These are phyloP conservation scores for Hypholoma sublateritium DNA, from an alignment of 768 basidiomycete genomes.

Conservation along the genomic window DNA sequence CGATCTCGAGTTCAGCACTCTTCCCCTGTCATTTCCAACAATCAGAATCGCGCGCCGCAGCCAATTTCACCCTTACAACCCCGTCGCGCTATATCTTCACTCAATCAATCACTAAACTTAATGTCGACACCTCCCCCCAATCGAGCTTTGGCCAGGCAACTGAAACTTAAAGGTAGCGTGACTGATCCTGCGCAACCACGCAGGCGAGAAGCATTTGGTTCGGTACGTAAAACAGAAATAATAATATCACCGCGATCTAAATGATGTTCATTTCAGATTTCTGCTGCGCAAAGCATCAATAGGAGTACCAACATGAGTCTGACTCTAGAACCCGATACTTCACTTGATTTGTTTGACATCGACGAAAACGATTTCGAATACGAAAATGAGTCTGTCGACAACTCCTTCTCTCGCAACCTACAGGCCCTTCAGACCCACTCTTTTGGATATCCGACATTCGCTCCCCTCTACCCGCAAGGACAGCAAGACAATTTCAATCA, in stretches of 20 bases:
- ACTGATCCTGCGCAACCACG: slow-evolving; percentile 67
- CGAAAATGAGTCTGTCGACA: slow-evolving; percentile 38
- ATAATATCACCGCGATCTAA: too few species aligned
- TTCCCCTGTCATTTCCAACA: slow-evolving; percentile 36
- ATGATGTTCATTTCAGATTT: slow-evolving; percentile 31
- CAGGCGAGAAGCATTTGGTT: slow-evolving; percentile 42
- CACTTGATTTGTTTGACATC: slow-evolving; percentile 68
- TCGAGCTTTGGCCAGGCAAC: slow-evolving; percentile 48
- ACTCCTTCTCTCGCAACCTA: slow-evolving; percentile 37
- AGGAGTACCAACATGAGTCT: slow-evolving; percentile 31
- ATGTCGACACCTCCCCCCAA: slow-evolving; percentile 72
- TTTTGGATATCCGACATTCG: slow-evolving; percentile 37
- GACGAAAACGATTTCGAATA: slow-evolving; percentile 68
- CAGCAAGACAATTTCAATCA: slow-evolving; percentile 27
- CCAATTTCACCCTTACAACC: slow-evolving; percentile 33
- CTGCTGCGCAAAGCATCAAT: slow-evolving; percentile 28
- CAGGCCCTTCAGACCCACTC: slow-evolving; percentile 29
- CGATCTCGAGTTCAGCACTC: slow-evolving; percentile 28
- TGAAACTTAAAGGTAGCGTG: slow-evolving; percentile 67
- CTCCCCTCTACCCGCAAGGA: slow-evolving; percentile 22
- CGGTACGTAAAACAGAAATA: too few species aligned
- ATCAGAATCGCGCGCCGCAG: slow-evolving; percentile 25
- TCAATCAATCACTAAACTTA: slow-evolving; percentile 35
- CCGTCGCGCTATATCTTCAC: slow-evolving; percentile 26
- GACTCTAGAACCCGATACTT: slow-evolving; percentile 40